Evolutionary conservation across 306 rosid genomes (phyloP), one percentile per base, ranked within the genome.

Genomic region (Arachis hypogaea): DNA sequence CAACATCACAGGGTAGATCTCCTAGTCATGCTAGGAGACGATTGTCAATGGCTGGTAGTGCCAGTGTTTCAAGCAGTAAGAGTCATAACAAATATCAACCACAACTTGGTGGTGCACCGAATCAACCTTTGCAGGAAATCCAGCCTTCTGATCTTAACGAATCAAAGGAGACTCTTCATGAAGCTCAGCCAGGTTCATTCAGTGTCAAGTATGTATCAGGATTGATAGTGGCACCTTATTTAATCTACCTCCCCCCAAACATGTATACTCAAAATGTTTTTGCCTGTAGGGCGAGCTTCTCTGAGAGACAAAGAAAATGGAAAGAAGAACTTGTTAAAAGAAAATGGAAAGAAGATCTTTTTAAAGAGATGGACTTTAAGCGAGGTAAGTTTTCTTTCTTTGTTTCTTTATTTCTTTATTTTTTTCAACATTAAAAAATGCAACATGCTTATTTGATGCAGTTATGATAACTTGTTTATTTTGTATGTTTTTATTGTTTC

Each of bases 311-410:
- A 81, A 86, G 90, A 79, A 90, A 87, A 85, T 93, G 98, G 98
- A 85, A 85, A 85, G 87, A 93, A 80, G 98, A 93, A 80, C 93
- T 93, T 52, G 93, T 56, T 62, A 85, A 82, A 81, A 86, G 90
- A 79, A 90, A 87, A 85, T 93, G 98, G 98, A 85, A 85, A 85
- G 87, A 93, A 80, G 98, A 93, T 78, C 93, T 93, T 52, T 92
- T 56, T 62, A 85, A 93, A 90, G 98, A 88, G 81, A 84, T 93
- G 49, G 83, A 87, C 79, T 77, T 84, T 75, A 83, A 76, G 61
- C 88, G 97, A 82, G 97, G 98, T 78, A 83, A 86, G 87, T 83
- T 72, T 52, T 43, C 4, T 7, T 33, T 33, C 4, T 33, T 33
- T 33, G 4, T 2, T 70, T 65, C 50, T 64, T 41, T 69, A 22